A percentile compares a stretch with the other conserved stretches of the same genome.
phyloP scores from a whole-genome alignment of 2,329 filamentous ascomycete genomes.

The Stagonosporopsis cucurbitacearum region DNA sequence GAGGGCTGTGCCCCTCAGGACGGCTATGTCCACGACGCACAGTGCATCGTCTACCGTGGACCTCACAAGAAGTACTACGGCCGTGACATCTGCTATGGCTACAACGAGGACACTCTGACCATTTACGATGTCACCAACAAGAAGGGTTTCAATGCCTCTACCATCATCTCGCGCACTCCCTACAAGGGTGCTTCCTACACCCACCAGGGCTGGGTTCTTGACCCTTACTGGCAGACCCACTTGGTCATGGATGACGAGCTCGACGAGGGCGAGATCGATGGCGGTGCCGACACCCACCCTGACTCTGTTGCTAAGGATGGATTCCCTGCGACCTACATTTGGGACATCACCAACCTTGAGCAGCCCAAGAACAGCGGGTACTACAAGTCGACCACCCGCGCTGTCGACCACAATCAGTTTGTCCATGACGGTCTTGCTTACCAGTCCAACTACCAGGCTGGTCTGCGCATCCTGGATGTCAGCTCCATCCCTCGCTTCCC shows the following conservation, averaged over 20 bases:
- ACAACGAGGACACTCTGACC: conserved; percentile 62
- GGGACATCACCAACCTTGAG: conserved; percentile 47
- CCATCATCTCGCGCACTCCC: conserved; percentile 62
- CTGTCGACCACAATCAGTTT: conserved; percentile 57
- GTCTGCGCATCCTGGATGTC: conserved; percentile 53
- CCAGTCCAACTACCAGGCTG: conserved; percentile 54
- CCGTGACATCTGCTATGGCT: conserved; percentile 63
- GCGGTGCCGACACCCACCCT: conserved; percentile 20
- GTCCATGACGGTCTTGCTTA: conserved; percentile 50
- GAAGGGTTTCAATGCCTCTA: conserved; percentile 60
- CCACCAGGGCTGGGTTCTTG: conserved; percentile 64
- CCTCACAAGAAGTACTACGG: conserved; percentile 59
- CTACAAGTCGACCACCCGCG: conserved; percentile 49
- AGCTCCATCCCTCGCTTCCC: conserved; percentile 48
- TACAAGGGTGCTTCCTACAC: conserved; percentile 64
- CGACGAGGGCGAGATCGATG: conserved; percentile 46
- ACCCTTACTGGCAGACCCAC: conserved; percentile 45
- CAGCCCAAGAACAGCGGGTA: conserved; percentile 49
- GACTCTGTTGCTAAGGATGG: conserved; percentile 43
- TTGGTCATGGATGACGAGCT: conserved; percentile 49
- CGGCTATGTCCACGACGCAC: conserved; percentile 67
- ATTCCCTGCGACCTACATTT: conserved; percentile 48
- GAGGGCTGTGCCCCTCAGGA: conserved; percentile 63
- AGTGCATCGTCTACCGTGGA: conserved; percentile 64
- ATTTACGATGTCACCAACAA: conserved; percentile 62